Evolutionary conservation across 23 red algal species (phyloP).

Genomic region (Pyropia yezoensis): DNA sequence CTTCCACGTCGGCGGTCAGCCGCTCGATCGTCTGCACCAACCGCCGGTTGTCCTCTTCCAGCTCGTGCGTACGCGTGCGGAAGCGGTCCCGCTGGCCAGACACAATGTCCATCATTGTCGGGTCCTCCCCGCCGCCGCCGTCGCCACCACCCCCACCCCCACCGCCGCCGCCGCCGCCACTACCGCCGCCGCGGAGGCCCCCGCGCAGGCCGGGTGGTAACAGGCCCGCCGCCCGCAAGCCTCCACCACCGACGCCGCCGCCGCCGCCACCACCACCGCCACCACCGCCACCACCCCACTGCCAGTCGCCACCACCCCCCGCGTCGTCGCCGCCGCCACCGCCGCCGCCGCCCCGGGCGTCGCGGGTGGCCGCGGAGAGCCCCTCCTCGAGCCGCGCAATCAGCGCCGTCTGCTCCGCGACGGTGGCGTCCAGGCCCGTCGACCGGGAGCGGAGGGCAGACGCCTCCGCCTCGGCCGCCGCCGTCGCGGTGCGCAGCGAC

Average conservation of each 20-base stretch:
- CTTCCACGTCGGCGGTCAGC: constrained; percentile 44
- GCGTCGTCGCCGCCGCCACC: no score
- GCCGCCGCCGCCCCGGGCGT: no score
- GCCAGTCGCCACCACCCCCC: no score
- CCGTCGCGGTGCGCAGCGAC: constrained; percentile 33
- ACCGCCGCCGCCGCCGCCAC: no score
- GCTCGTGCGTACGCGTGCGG: constrained; percentile 45
- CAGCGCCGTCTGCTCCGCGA: constrained; percentile 46
- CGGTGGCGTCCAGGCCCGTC: constrained; percentile 26
- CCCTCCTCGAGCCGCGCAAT: constrained; percentile 48
- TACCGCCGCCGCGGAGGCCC: not conserved
- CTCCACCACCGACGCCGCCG: constrained; percentile 1
- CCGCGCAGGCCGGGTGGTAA: not conserved
- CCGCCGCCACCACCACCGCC: no score
- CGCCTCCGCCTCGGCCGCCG: constrained; percentile 21
- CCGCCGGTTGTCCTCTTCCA: constrained; percentile 64
- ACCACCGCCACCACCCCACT: no score
- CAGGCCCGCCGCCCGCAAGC: not conserved
- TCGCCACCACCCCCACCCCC: not conserved
- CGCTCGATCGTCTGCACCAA: constrained; percentile 46
- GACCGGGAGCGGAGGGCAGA: constrained; percentile 12
- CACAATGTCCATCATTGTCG: constrained; percentile 71
- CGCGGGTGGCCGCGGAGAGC: not conserved
- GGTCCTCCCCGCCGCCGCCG: constrained; percentile 16
- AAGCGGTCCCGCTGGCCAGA: constrained; percentile 69